These are phyloP conservation scores for Leccinum subtestaceum DNA, from an alignment of 768 basidiomycete species.

Conservation along the genomic window DNA sequence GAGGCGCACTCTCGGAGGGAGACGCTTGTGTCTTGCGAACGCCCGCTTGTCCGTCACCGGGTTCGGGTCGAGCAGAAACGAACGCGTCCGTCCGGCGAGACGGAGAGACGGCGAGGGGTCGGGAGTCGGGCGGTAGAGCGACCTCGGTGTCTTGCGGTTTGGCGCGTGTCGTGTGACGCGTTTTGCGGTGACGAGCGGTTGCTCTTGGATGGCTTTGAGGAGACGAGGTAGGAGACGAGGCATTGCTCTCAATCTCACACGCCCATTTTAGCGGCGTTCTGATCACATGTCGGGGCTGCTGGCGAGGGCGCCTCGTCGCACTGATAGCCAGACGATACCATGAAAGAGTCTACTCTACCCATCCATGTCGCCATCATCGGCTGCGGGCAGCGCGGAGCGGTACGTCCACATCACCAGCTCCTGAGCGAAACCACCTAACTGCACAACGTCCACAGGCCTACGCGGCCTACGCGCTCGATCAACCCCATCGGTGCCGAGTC, in stretches of 20 bases:
- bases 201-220: constrained; percentile 36
- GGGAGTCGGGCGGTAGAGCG: constrained; percentile 34
- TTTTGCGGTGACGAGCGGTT: constrained; percentile 19
- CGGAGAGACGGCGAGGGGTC: constrained; percentile 43
- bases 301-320: constrained; percentile 12
- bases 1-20: constrained; percentile 47
- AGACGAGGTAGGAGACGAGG: constrained; percentile 72
- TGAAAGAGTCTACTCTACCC: constrained; percentile 29
- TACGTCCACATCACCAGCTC: constrained; percentile 27
- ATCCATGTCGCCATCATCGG: constrained; percentile 78
- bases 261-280: too few relatives aligned
- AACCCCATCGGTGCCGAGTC: constrained; percentile 67
- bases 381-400: constrained; percentile 81
- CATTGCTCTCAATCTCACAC: constrained; percentile 38
- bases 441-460: constrained; percentile 50
- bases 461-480: constrained; percentile 54
- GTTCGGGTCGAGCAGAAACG: constrained; percentile 63
- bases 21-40: constrained; percentile 56
- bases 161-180: constrained; percentile 10
- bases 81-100: constrained; percentile 42
- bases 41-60: constrained; percentile 49
- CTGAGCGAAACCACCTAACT: background rate
- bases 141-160: constrained; percentile 27
- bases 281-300: constrained; percentile 15
- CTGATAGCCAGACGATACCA: constrained; percentile 20